These are phyloP conservation scores for Coleophoma eucalyptorum DNA, from an alignment of 2,329 filamentous ascomycete species.

Conservation along the genomic window DNA sequence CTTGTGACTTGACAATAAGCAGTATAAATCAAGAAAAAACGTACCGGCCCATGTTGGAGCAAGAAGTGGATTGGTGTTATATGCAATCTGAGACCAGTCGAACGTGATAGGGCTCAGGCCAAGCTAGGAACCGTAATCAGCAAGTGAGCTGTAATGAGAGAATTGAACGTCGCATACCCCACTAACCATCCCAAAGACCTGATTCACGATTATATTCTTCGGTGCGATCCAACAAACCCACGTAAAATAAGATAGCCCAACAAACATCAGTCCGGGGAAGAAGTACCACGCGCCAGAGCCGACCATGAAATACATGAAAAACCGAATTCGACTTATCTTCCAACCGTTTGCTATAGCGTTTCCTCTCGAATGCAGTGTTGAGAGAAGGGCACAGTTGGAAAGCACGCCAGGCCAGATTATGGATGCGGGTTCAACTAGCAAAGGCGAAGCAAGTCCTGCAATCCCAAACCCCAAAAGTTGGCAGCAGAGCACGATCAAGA, in stretches of 20 bases:
- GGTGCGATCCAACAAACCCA: constrained; percentile 2
- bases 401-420: constrained; percentile 18
- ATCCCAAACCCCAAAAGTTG: constrained; percentile 40
- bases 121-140: constrained; percentile 24
- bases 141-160: too few relatives aligned
- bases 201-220: constrained; percentile 58
- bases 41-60: constrained; percentile 60
- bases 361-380: constrained; percentile 54
- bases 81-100: constrained; percentile 68
- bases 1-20: too few relatives aligned
- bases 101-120: constrained; percentile 68
- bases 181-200: constrained; percentile 65
- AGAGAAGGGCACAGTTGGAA: constrained; percentile 12
- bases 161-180: constrained; percentile 29
- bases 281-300: constrained; percentile 53
- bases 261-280: constrained; percentile 61
- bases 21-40: background rate
- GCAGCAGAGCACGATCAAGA: constrained; percentile 54
- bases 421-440: constrained; percentile 2
- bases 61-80: constrained; percentile 46
- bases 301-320: constrained; percentile 2
- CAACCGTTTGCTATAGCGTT: constrained; percentile 58
- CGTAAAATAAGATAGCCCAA: constrained; percentile 43
- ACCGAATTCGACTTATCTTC: constrained; percentile 14
- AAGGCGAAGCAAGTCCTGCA: background rate